Evolutionary conservation across 345 rosid genomes (phyloP).

Genomic region (Aquilaria sinensis): DNA sequence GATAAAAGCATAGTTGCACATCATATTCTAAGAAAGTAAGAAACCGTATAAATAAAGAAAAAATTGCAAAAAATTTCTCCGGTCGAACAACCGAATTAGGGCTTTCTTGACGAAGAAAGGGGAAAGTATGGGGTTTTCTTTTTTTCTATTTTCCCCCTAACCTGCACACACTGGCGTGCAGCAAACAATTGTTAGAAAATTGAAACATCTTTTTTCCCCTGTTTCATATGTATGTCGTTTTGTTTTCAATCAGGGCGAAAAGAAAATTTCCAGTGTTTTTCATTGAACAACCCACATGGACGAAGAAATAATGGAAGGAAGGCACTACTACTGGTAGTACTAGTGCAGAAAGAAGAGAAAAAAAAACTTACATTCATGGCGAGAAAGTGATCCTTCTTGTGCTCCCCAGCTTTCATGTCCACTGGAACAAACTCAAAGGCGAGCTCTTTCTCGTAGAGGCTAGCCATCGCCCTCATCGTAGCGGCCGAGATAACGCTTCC

Average conservation of each 20-base stretch:
- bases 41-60: no score
- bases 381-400: constrained; percentile 47
- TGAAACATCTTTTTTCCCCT: no score
- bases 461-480: constrained; percentile 36
- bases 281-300: background rate
- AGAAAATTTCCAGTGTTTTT: no score
- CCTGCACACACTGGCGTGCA: no score
- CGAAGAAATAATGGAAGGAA: no score
- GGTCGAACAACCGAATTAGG: background rate
- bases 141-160: no score
- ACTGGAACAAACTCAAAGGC: constrained; percentile 45
- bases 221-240: no score
- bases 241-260: no score
- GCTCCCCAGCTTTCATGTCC: constrained; percentile 48
- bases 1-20: background rate
- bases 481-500: constrained; percentile 40
- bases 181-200: no score
- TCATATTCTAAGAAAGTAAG: no score
- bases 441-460: constrained; percentile 57
- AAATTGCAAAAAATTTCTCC: no score
- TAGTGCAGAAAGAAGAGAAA: background rate
- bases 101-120: background rate
- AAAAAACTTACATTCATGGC: constrained; percentile 63
- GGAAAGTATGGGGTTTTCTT: background rate
- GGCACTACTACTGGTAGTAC: no score